Evolutionary conservation across 345 rosid genomes (phyloP), one percentile per base, ranked within the genome.

Genomic region (Sonneratia caseolaris): DNA sequence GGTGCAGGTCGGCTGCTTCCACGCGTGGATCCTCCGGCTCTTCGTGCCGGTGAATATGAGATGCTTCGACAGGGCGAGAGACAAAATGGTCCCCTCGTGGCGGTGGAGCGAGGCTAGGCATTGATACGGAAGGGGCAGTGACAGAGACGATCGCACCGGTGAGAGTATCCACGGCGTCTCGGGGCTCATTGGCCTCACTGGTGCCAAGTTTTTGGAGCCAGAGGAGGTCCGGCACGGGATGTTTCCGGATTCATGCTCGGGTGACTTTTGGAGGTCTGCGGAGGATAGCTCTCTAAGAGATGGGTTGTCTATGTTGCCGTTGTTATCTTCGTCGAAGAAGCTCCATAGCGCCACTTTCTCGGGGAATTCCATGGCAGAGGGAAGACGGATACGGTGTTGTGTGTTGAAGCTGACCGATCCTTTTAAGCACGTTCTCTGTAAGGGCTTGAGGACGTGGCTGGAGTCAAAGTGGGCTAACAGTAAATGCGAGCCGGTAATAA

Each of bases 61-160:
- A 21, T 70, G 48, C 51, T 70, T 64, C 5, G 77, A 75, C 16
- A 75, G 53, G 0, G 77, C 77, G 27, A 75, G 69, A 1, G 77
- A 75, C 19, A 69, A 64, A 18, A 75, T 53, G 69, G 70, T 42
- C 64, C 73, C 77, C 24, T 75, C 72, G 5, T 16, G 68, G 49
- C 73, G 73, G 42, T 75, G 77, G 70, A 74, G 69, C 43, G 77
- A 69, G 13, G 72, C 77, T 8, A 75, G 24, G 42, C 73, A 75
- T 2, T 70, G 72, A 70, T 75, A 75, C 42, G 70, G 62, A 7
- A 75, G 69, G 8, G 77, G 77, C 16, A 24, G 77, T 16, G 73
- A 47, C 2, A 65, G 77, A 8, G 73, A 19, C 0, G 70, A 48
- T 38, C 77, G 69, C 21, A 70, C 40, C 0, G 73, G 73, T 0